Percentiles rank a stretch among this genome's conserved stretches.
These are phyloP conservation scores for Malassezia nana DNA, from an alignment of 1,284 basidiomycete genomes.

Conservation along the genomic window DNA sequence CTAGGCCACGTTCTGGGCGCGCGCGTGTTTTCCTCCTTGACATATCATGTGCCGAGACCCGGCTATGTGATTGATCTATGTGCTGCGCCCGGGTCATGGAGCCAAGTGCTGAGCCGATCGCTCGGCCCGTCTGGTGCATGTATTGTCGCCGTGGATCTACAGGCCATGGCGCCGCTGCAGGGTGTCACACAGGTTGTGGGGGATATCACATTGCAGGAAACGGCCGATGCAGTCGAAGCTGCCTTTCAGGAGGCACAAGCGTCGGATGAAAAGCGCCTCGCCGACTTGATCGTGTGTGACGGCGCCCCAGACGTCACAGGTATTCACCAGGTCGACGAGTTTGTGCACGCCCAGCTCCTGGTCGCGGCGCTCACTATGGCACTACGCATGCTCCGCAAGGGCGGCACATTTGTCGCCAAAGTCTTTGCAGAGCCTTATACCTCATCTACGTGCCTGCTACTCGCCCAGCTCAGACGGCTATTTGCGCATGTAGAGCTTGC, in stretches of 20 bases:
- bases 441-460: slow-evolving; percentile 20
- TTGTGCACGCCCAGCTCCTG: slow-evolving; percentile 55
- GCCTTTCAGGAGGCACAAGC: slow-evolving; percentile 43
- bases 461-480: slow-evolving; percentile 48
- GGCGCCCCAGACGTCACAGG: slow-evolving; percentile 58
- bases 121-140: slow-evolving; percentile 26
- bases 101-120: slow-evolving; percentile 48
- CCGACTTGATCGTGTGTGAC: slow-evolving; percentile 56
- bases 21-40: neutral
- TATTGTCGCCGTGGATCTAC: slow-evolving; percentile 55
- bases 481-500: slow-evolving; percentile 49
- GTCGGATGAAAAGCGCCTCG: neutral
- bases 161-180: slow-evolving; percentile 55
- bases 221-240: slow-evolving; percentile 52
- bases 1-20: neutral
- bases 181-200: slow-evolving; percentile 54
- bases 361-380: slow-evolving; percentile 55
- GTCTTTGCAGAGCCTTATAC: slow-evolving; percentile 50
- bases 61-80: slow-evolving; percentile 55
- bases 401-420: slow-evolving; percentile 55
- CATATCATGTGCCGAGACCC: neutral
- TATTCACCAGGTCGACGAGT: slow-evolving; percentile 56
- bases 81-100: slow-evolving; percentile 54
- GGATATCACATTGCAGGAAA: slow-evolving; percentile 55
- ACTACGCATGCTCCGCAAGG: slow-evolving; percentile 52